A percentile compares a stretch with the other conserved stretches of the same genome.
Evolutionary conservation across 2,329 filamentous ascomycete species (phyloP).

Genomic region (Acrocalymma vagum): DNA sequence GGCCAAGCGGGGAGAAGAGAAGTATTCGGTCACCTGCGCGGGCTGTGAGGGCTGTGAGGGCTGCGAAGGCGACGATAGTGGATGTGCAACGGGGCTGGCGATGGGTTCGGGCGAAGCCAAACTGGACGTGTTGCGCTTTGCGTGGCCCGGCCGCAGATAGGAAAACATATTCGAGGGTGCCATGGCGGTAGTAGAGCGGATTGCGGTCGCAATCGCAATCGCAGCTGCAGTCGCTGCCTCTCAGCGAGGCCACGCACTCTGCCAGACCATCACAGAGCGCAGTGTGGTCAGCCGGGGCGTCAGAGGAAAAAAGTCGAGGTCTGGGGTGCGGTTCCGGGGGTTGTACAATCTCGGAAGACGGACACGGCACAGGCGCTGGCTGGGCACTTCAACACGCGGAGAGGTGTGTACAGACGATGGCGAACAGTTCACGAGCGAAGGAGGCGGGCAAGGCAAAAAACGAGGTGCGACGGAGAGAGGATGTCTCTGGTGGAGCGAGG

Average conservation of each 20-base stretch:
- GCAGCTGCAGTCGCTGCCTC: constrained; percentile 29
- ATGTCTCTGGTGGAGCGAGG: too few relatives aligned
- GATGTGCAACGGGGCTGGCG: constrained; percentile 31
- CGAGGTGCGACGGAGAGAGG: too few relatives aligned
- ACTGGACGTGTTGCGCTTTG: constrained; percentile 48
- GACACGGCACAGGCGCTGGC: too few relatives aligned
- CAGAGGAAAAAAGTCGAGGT: constrained; percentile 12
- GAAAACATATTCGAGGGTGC: constrained; percentile 51
- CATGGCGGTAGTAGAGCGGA: constrained; percentile 31
- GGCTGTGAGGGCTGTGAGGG: too few relatives aligned
- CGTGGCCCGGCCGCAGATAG: constrained; percentile 48
- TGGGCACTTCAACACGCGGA: too few relatives aligned
- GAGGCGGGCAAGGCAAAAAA: too few relatives aligned
- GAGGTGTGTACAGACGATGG: too few relatives aligned
- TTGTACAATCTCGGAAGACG: constrained; percentile 32
- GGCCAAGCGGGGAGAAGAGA: constrained; percentile 38
- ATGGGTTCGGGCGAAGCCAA: constrained; percentile 43
- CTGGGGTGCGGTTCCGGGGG: constrained; percentile 27
- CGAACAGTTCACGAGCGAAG: too few relatives aligned
- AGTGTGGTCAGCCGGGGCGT: constrained; percentile 10
- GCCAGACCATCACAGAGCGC: constrained; percentile 34
- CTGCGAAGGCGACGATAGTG: constrained; percentile 38
- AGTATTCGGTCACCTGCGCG: constrained; percentile 38
- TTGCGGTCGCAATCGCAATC: constrained; percentile 25
- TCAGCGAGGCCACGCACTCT: constrained; percentile 43